Evolutionary conservation across 306 rosid species (phyloP), one percentile per base, ranked within the genome.

Genomic region (Arachis stenosperma): DNA sequence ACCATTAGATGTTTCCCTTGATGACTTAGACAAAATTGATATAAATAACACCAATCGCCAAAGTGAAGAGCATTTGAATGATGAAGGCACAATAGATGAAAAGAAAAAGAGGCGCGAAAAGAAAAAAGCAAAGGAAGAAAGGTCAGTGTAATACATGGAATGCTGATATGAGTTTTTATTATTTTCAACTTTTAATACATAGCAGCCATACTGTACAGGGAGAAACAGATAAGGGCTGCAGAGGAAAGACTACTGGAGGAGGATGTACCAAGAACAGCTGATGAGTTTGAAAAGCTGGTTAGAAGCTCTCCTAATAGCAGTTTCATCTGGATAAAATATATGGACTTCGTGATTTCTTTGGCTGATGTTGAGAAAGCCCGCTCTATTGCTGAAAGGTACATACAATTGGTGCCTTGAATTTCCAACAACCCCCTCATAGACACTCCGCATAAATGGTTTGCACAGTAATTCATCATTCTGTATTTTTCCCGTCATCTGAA

Each of bases 331-430:
- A 84, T 91, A 72, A 89, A 90, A 59, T 94, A 88, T 81, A 91
- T 94, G 99, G 96, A 86, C 48, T 91, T 89, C 70, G 67, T 80
- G 80, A 78, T 91, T 59, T 88, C 92, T 41, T 9, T 87, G 83
- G 92, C 95, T 7, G 95, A 91, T 60, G 83, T 85, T 53, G 99
- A 91, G 76, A 91, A 88, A 74, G 99, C 99, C 69, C 99, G 97
- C 50, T 79, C 95, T 56, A 83, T 94, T 76, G 97, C 95, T 36
- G 94, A 89, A 81, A 91, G 98, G 98, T 93, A 84, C 44, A 12
- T 64, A 37, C 29, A 36, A 42, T 13, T 6, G 9, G 62, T 63
- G 44, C 15, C 65, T 51, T 73, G 27, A 3, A 8, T 61, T 59
- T 48, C 3, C 57, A 3, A 14, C 9, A 17, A 17, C 10, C 8